Evolutionary conservation across 306 rosid genomes (phyloP), one percentile per base, ranked within the genome.

Genomic region (Mucuna pruriens): DNA sequence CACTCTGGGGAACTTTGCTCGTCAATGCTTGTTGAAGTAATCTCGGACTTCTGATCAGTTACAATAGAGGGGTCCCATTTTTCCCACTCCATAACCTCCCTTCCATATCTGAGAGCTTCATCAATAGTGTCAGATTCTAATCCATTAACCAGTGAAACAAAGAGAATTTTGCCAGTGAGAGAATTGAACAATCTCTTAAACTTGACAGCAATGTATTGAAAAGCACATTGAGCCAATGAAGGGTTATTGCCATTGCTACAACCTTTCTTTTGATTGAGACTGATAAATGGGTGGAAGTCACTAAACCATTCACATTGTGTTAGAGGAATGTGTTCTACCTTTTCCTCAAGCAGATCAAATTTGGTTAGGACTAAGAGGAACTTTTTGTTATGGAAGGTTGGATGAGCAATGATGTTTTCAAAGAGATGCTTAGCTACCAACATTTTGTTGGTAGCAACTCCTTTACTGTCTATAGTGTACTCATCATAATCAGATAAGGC

Each of bases 341-440:
- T 92, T 68, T 94, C 94, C 85, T 89, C 97, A 0, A 94, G 89
- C 60, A 90, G 87, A 64, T 94, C 98, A 6, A 75, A 90, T 83
- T 89, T 91, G 88, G 86, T 92, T 40, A 94, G 89, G 45, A 94
- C 74, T 73, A 94, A 74, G 67, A 92, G 87, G 83, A 91, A 90
- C 71, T 87, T 77, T 71, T 92, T 92, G 76, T 83, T 82, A 15
- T 74, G 63, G 39, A 85, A 82, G 74, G 84, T 34, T 20, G 75
- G 88, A 84, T 87, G 87, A 34, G 89, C 79, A 57, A 86, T 83
- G 9, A 91, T 81, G 73, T 62, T 85, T 83, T 90, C 93, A 29
- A 94, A 94, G 38, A 94, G 93, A 65, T 84, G 40, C 82, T 86
- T 92, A 51, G 93, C 85, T 23, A 78, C 93, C 75, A 92, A 61